Evolutionary conservation across 495 filamentous ascomycete species (phyloP), one percentile per base, ranked within the genome.

Genomic region (Penicillium pulvis): DNA sequence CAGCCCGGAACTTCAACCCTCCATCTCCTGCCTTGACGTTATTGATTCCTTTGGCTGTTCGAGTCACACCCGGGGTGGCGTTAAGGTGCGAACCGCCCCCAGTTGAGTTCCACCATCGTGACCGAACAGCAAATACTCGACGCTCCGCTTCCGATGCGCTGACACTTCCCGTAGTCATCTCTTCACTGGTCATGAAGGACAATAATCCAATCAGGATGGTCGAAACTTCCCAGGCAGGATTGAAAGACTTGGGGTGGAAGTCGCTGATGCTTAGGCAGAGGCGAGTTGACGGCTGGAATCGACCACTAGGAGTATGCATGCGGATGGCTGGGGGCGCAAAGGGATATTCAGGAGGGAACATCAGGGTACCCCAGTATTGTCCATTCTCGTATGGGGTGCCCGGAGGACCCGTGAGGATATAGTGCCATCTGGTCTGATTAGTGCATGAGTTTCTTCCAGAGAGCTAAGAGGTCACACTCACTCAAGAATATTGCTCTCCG

Each of bases 121-220:
- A 90, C 51, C 91, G 83, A 10, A 83, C 83, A 1, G 94, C 92
- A 23, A 89, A 85, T 61, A 87, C 83, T 70, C 85, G 87, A 33
- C 94, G 85, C 77, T 98, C 92, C 14, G 81, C 73, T 42, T 93
- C 88, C 8, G 85, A 85, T 7, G 87, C 90, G 35, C 86, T 86
- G n/a, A 98, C 85, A 42, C 87, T 91, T 4, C 94, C 94, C 1
- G 95, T 98, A 1, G 94, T 98, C 93, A 98, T 97, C 76, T 98
- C 94, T 67, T 98, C 93, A 58, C 89, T 91, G 4, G 93, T 98
- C 94, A 98, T 98, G 73, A 98, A 98, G 42, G 88, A 92, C 55
- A 97, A 80, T 17, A 98, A 80, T 41, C 94, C 94, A 58, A 96
- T 96, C 19, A 98, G 79, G 64, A 98, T 98, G 4, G 94, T 98